Evolutionary conservation across 768 basidiomycete genomes (phyloP), one percentile per base, ranked within the genome.

Genomic region (Pluteus cervinus): DNA sequence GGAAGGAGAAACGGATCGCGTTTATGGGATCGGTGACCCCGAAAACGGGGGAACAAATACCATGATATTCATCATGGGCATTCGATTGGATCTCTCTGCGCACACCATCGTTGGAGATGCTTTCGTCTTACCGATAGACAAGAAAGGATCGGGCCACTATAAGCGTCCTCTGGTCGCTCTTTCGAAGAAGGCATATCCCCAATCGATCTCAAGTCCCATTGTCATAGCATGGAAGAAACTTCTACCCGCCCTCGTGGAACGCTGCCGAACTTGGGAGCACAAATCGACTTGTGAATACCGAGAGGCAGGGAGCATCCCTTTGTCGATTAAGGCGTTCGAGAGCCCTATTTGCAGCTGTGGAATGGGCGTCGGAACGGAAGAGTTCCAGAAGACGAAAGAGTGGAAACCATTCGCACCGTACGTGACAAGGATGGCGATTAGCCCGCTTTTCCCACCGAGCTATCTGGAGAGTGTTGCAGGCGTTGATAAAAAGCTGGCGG

Each of bases 381-480:
- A 45, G 1, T 65, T 79, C 41, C 45, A 44, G 0, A 54, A 47
- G 11, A 43, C 51, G 0, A 29, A 45, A 9, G 44, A 48, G 7
- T 78, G 71, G 70, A 53, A 55, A 41, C 23, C 36, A 2, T 48
- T 78, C 9, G 62, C 63, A 2, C 62, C 63, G 5, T 67, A 66
- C 35, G 65, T 60, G 11, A 76, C 72, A 1, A 58, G 77, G 7
- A 54, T 66, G 4, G 79, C 73, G 0, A 54, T 81, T 24, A 60
- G 67, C 2, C 79, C 75, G 0, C 52, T 81, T 7, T 79, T 79
- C 36, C n/a, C n/a, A n/a, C n/a, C n/a, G n/a, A n/a, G n/a, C n/a
- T n/a, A n/a, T n/a, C n/a, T n/a, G n/a, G n/a, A n/a, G n/a, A n/a
- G n/a, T n/a, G n/a, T n/a, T n/a, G n/a, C n/a, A n/a, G n/a, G n/a